Percentiles rank a stretch among this genome's conserved stretches.
These are phyloP conservation scores for Knufia fluminis DNA, from an alignment of 2,329 filamentous ascomycete species.

Conservation along the genomic window DNA sequence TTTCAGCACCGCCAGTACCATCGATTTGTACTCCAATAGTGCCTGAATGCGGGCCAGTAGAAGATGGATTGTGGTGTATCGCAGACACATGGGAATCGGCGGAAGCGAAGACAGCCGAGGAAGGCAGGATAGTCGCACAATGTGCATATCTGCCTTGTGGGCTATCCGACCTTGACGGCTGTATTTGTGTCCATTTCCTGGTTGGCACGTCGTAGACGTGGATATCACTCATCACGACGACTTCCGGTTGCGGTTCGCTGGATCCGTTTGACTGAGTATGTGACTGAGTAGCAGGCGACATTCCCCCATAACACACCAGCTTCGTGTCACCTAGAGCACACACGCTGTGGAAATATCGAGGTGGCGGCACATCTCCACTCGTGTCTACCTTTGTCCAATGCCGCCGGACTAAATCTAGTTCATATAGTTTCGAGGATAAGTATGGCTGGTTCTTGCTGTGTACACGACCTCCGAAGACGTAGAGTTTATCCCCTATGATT, in stretches of 20 bases:
- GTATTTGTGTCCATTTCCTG: constrained; percentile 75
- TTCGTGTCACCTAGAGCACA: constrained; percentile 91
- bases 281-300: constrained; percentile 60
- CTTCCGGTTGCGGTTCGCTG: constrained; percentile 65
- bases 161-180: constrained; percentile 55
- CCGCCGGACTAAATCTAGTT: constrained; percentile 78
- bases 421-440: constrained; percentile 83
- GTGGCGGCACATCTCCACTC: constrained; percentile 74
- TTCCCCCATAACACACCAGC: constrained; percentile 94
- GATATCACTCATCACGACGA: constrained; percentile 96
- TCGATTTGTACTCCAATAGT: constrained; percentile 82
- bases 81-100: constrained; percentile 74
- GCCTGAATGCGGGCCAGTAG: constrained; percentile 75
- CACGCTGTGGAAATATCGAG: constrained; percentile 94
- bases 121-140: constrained; percentile 85
- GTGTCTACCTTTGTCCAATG: constrained; percentile 91
- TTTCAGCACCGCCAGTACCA: constrained; percentile 84
- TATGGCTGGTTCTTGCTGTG: constrained; percentile 75
- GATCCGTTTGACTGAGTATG: constrained; percentile 25
- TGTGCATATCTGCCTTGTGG: constrained; percentile 95
- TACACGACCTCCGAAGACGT: constrained; percentile 88
- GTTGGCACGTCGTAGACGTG: constrained; percentile 85
- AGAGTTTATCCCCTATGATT: constrained; percentile 87
- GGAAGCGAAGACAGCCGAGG: constrained; percentile 77
- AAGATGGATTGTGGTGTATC: constrained; percentile 78